Percentiles rank a stretch among this genome's conserved stretches.
phyloP scores from a whole-genome alignment of 495 filamentous ascomycete genomes.

The Hypoxylon lenormandii region DNA sequence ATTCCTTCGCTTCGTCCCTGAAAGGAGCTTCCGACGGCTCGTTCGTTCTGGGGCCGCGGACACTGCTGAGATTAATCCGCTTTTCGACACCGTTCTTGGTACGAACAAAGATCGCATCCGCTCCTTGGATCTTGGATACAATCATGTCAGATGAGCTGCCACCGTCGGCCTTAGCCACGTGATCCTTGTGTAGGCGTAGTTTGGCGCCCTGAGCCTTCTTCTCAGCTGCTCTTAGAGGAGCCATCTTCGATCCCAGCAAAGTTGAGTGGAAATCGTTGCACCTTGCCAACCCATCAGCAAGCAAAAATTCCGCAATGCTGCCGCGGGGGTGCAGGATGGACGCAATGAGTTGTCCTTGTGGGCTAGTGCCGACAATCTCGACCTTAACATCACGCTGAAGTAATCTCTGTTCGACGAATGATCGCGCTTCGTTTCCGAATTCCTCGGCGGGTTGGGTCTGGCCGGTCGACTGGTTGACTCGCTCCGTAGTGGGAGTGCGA shows the following conservation, averaged over 20 bases:
- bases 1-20: slow-evolving; percentile 94
- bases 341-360: slow-evolving; percentile 84
- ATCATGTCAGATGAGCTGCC: slow-evolving; percentile 76
- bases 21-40: slow-evolving; percentile 78
- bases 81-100: slow-evolving; percentile 86
- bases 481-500: slow-evolving; percentile 83
- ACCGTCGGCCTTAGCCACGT: slow-evolving; percentile 71
- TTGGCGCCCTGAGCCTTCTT: slow-evolving; percentile 80
- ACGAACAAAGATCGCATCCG: slow-evolving; percentile 87
- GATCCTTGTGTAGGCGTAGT: slow-evolving; percentile 79
- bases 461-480: slow-evolving; percentile 77
- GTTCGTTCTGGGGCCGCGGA: slow-evolving; percentile 81
- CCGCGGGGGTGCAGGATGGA: slow-evolving; percentile 86
- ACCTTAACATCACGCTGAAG: slow-evolving; percentile 86
- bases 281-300: slow-evolving; percentile 86
- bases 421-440: slow-evolving; percentile 83
- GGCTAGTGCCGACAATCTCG: slow-evolving; percentile 83
- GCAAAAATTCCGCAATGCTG: slow-evolving; percentile 87
- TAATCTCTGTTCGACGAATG: slow-evolving; percentile 85
- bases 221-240: slow-evolving; percentile 84
- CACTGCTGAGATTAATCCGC: slow-evolving; percentile 89
- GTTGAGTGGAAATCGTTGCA: slow-evolving; percentile 95
- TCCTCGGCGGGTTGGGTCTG: slow-evolving; percentile 86
- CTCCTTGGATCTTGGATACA: slow-evolving; percentile 85
- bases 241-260: slow-evolving; percentile 87